Base-by-base conservation (phyloP, 495 filamentous ascomycete genomes). In the Hypoxylon lenormandii region DNA sequence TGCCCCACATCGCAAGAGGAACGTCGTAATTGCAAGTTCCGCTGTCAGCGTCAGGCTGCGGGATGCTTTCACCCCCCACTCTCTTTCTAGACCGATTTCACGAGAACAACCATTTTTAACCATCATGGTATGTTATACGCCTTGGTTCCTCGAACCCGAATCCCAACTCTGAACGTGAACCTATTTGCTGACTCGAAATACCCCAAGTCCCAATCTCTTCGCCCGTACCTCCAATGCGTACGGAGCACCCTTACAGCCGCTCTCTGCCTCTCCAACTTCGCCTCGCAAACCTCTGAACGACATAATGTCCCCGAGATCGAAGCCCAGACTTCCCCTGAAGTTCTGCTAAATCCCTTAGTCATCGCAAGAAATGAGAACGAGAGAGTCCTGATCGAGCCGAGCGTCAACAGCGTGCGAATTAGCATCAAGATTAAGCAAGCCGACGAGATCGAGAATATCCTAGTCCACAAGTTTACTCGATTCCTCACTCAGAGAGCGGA, bases 361-460 rank as follows among this genome's bases (percentile, higher is more conserved):
- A 88, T 98, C 66, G 88, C 92, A 30, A 86, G 96, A 38, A 99
- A 98, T 74, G 94, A 98, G 80, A 95, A 97, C 72, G 96, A 98
- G 82, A 87, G 89, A 60, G 92, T 97, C 53, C 81, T 94, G 33
- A 96, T 97, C 70, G 94, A 98, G 80, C 94, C 95, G 1, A 93
- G 90, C 77, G 88, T 97, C 81, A 99, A 99, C 84, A 94, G 91
- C 70, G 90, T 98, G 48, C 88, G 96, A 58, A 88, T 99, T 65
- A 94, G 91, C 82, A 96, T 99, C 79, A 92, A 93, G 82, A 97
- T 99, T 78, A 98, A 98, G 80, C 95, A 98, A 80, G 96, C 95
- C 52, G 96, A 99, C 82, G 96, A 98, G 80, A 99, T 97, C 68
- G 96, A 99, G 78, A 86, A 94, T 77, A 97, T 97, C 53, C 81